phyloP scores from a whole-genome alignment of 2,329 filamentous ascomycete species.

The Apiospora saccharicola region DNA sequence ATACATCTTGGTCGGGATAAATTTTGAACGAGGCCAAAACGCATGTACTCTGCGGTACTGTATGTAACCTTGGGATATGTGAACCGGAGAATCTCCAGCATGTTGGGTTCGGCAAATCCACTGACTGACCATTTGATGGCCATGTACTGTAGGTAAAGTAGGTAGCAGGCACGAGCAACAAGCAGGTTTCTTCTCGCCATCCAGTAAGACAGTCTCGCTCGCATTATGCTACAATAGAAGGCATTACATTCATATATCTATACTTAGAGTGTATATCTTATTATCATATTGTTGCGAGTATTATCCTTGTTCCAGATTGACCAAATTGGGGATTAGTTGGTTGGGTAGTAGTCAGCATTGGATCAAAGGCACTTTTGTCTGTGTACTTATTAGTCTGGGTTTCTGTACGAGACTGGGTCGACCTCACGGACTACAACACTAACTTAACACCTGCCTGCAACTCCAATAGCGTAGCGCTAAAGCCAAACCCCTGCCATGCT shows the following conservation, averaged over 20 bases:
- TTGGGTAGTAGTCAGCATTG: neutral
- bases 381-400: neutral
- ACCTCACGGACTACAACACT: constrained; percentile 3
- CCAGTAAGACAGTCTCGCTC: constrained; percentile 7
- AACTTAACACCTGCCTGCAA: neutral
- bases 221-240: neutral
- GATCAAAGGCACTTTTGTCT: no score
- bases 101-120: constrained; percentile 5
- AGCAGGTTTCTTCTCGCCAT: constrained; percentile 5
- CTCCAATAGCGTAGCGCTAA: constrained; percentile 10
- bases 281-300: neutral
- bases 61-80: constrained; percentile 10
- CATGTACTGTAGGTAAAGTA: neutral
- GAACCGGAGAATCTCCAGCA: constrained; percentile 4
- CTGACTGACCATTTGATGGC: neutral
- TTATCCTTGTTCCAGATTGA: neutral
- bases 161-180: neutral
- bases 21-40: neutral
- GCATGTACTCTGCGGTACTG: constrained; percentile 18
- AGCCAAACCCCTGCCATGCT: neutral
- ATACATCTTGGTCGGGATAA: neutral
- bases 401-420: neutral
- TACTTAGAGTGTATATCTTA: neutral
- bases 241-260: neutral
- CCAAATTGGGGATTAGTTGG: neutral